Evolutionary conservation across 495 filamentous ascomycete genomes (phyloP).

Genomic region (Monascus purpureus): DNA sequence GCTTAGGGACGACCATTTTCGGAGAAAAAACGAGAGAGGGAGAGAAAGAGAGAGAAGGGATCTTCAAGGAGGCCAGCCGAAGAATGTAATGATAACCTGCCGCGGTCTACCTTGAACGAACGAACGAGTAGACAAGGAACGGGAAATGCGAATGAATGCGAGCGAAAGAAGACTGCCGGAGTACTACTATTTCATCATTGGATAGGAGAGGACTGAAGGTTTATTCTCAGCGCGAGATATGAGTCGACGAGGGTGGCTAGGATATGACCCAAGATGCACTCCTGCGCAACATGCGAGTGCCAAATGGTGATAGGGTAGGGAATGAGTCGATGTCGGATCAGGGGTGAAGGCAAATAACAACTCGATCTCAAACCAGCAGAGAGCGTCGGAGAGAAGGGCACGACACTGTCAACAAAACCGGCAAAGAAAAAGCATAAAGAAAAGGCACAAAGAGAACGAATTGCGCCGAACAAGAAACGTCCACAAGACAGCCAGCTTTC

Average conservation of each 20-base stretch:
- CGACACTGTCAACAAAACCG: too few species aligned
- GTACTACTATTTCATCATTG: conserved; percentile 23
- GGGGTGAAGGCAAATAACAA: conserved; percentile 2
- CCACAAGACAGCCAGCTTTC: too few species aligned
- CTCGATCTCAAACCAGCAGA: conserved; percentile 16
- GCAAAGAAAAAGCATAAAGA: too few species aligned
- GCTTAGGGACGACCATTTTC: conserved; percentile 50
- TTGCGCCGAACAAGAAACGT: too few species aligned
- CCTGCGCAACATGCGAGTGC: background rate
- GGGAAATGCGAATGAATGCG: background rate
- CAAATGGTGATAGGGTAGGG: background rate
- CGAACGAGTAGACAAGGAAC: conserved; percentile 10
- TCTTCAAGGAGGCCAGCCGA: conserved; percentile 21
- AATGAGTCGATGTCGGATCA: too few species aligned
- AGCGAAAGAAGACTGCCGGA: conserved; percentile 23
- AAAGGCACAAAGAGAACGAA: too few species aligned
- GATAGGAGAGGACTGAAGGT: too few species aligned
- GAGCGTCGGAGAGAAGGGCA: conserved; percentile 3
- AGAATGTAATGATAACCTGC: conserved; percentile 15
- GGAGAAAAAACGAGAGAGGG: background rate
- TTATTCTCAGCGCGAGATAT: too few species aligned
- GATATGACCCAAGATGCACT: too few species aligned
- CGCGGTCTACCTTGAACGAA: conserved; percentile 7
- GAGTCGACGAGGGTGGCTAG: too few species aligned
- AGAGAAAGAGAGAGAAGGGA: conserved; percentile 8